Base-by-base conservation (phyloP, 208 protist genomes). In the Kentomonas sorsogonicus region DNA sequence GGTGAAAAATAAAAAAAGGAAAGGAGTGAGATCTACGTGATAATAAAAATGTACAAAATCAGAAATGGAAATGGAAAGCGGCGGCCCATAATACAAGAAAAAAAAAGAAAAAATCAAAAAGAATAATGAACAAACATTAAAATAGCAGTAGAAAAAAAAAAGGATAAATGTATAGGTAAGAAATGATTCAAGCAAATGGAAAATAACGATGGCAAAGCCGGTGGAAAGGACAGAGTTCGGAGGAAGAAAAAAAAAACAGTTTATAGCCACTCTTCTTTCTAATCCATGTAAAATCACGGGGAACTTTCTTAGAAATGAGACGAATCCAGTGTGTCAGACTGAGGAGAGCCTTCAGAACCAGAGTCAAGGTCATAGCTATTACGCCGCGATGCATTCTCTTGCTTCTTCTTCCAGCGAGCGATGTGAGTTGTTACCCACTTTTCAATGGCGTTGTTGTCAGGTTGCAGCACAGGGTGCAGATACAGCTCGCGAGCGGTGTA, bases 341-440 rank as follows among this genome's bases (percentile, higher is more conserved):
- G 30, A 0, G 0, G 13, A 6, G 20, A 38, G 3, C 13, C 25
- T 2, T 31, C 7, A 16, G 25, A 25, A 7, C 31, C 13, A 20
- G 20, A 41, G 26, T 58, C 4, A 13, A 43, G 13, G 22, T 33
- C 22, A 34, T 11, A 47, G 22, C 9, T 44, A 0, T 55, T 34
- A 3, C 36, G 33, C 18, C 57, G 45, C 9, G 43, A 34, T 2
- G 53, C 65, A 33, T 60, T 51, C 11, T 44, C 22, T 36, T 66
- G 34, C n/a, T n/a, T n/a, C n/a, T n/a, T n/a, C 43, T 36, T 48
- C 46, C 47, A 47, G 10, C 31, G 23, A 53, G 74, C 59, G 59
- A 55, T 36, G 63, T 64, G 16, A 69, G 63, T 45, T 61, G 51
- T 30, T 71, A 88, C 63, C 80, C 84, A 91, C 6, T 41, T 20